Percentiles rank a stretch among this genome's conserved stretches.
These are phyloP conservation scores for Papilionanthe hybrid DNA, from an alignment of 116 monocot species.

Conservation along the genomic window DNA sequence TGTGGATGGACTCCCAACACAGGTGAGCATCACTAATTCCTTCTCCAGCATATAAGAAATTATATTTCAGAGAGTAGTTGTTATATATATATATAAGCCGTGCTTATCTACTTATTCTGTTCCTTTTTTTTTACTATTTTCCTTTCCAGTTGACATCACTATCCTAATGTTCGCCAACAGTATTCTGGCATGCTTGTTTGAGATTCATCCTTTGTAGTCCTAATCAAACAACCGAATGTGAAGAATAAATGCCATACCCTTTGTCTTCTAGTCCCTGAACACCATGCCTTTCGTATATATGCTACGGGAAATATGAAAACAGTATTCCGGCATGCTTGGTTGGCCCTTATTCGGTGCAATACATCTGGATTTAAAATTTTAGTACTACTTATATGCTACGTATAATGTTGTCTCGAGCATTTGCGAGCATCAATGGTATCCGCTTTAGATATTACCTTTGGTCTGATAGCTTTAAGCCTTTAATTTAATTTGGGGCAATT, in stretches of 20 bases:
- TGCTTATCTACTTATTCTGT: not conserved
- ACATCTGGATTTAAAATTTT: too few relatives aligned
- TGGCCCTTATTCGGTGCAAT: too few relatives aligned
- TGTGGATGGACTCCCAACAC: slow-evolving; percentile 56
- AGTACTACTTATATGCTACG: too few relatives aligned
- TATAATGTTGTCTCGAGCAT: too few relatives aligned
- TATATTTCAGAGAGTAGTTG: not conserved
- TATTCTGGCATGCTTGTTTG: not conserved
- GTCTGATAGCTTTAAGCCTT: too few relatives aligned
- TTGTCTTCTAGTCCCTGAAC: not conserved
- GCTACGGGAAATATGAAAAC: too few relatives aligned
- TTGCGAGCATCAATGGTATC: too few relatives aligned
- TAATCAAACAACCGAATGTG: not conserved
- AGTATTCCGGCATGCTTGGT: too few relatives aligned
- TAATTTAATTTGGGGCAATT: too few relatives aligned
- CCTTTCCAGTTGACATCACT: not conserved
- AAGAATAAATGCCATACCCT: not conserved
- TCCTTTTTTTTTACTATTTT: not conserved
- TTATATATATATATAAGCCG: not conserved
- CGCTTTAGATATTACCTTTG: too few relatives aligned
- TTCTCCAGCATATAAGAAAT: too few relatives aligned
- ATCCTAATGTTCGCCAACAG: not conserved
- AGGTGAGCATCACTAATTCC: slow-evolving; percentile 36
- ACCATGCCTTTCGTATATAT: too few relatives aligned
- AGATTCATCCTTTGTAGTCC: not conserved